Conservation (phyloP, 345 rosid species). For the Arabidopsis thaliana region DNA sequence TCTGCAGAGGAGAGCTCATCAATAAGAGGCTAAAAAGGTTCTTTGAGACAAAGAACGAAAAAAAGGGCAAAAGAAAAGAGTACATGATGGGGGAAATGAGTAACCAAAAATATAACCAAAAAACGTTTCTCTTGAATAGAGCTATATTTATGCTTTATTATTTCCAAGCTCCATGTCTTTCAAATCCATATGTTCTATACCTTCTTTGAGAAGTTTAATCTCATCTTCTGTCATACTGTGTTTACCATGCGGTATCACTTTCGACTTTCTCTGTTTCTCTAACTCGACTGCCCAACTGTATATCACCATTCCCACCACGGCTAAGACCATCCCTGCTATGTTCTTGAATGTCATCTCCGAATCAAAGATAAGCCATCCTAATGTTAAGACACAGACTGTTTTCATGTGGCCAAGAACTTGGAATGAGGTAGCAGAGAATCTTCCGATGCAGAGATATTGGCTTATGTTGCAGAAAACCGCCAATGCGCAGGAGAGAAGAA, state of each 20-base stretch:
- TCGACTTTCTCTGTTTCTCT: slow-evolving; percentile 62
- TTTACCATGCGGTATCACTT: slow-evolving; percentile 54
- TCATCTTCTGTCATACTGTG: slow-evolving; percentile 86
- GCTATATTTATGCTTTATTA: slow-evolving; percentile 51
- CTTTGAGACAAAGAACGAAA: slow-evolving; percentile 26
- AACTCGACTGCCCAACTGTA: slow-evolving; percentile 95
- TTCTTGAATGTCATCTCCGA: slow-evolving; percentile 82
- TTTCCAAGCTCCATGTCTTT: slow-evolving; percentile 75
- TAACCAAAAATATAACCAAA: neutral
- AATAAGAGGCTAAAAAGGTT: slow-evolving; percentile 19
- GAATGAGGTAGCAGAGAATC: slow-evolving; percentile 90
- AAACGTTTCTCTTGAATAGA: slow-evolving; percentile 2
- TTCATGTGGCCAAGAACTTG: slow-evolving; percentile 99
- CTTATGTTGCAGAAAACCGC: slow-evolving; percentile 98
- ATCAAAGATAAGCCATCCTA: slow-evolving; percentile 94
- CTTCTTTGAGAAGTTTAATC: slow-evolving; percentile 71
- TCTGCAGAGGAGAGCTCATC: slow-evolving; percentile 30
- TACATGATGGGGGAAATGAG: slow-evolving; percentile 9
- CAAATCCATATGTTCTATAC: slow-evolving; percentile 53
- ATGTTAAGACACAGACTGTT: slow-evolving; percentile 79
- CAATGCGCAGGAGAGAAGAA: slow-evolving; percentile 76
- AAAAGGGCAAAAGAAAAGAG: neutral
- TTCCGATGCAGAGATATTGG: slow-evolving; percentile 96
- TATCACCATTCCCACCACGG: slow-evolving; percentile 85
- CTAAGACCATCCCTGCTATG: slow-evolving; percentile 84